Evolutionary conservation across 1,139 yeast species (phyloP), one percentile per base, ranked within the genome.

Genomic region (Pichia sp.): DNA sequence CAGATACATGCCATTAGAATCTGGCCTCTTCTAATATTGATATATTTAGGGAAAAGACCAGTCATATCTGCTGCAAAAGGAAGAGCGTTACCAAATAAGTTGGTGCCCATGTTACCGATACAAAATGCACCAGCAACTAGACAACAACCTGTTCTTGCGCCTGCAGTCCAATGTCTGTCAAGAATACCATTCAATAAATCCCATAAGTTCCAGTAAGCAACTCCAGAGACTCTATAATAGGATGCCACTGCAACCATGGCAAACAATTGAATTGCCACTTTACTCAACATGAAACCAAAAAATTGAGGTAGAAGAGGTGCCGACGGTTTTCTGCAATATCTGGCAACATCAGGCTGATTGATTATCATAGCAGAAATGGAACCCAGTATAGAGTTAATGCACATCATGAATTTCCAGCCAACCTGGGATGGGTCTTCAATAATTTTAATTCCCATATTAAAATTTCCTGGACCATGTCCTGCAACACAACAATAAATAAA

Each of bases 21-120:
- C 4, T 89, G 84, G 61, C 88, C 88, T 58, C 97, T 82, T 67
- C 90, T 78, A 63, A 90, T 89, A 71, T 85, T 88, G 66, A 90
- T 74, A 70, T 76, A 89, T 57, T 85, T 75, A 16, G 97, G 96
- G 53, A 87, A 70, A 58, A 90, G 68, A 2, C 96, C 95, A 8
- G 95, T 80, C 71, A 88, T 80, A 70, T 90, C 97, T 67, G 78
- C 71, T 7, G 83, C 82, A 56, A 78, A 78, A 6, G 83, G 77
- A 55, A 78, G 72, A 26, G 79, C 81, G 63, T 79, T 77, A 55
- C 77, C 79, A 51, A 78, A 73, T 31, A 75, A 71, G 49, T 79
- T 79, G 52, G 78, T 73, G 53, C 78, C 76, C 16, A 79, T 67
- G 59, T 77, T 80, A 5, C 80, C 79, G 48, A 75, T 61, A 30